Evolutionary conservation across 805 yeast species (phyloP).

Genomic region (Teunomyces barrocoloradensis): DNA sequence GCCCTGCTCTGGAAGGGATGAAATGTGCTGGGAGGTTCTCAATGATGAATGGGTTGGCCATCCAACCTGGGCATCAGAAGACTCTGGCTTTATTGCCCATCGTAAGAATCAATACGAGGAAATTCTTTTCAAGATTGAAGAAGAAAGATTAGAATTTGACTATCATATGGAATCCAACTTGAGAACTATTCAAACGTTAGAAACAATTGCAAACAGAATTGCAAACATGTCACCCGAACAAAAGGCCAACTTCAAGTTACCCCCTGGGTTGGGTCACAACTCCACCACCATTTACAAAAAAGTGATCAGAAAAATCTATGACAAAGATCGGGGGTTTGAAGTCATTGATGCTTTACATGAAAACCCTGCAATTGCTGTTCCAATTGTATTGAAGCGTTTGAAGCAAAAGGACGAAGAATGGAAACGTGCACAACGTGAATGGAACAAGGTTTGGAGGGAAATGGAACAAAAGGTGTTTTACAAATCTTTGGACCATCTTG

Average conservation of each 20-base stretch:
- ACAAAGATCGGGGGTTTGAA: conserved; percentile 91
- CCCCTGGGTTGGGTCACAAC: conserved; percentile 91
- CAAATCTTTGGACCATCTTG: conserved; percentile 92
- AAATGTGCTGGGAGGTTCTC: conserved; percentile 97
- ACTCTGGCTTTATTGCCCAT: conserved; percentile 98
- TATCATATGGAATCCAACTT: conserved; percentile 92
- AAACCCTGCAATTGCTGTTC: conserved; percentile 92
- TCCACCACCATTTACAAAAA: conserved; percentile 90
- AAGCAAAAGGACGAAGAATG: conserved; percentile 99
- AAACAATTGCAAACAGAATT: conserved; percentile 90
- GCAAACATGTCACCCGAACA: conserved; percentile 93
- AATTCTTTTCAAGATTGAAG: conserved; percentile 92
- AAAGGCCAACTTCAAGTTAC: conserved; percentile 78
- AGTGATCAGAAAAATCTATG: conserved; percentile 88
- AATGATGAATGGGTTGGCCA: conserved; percentile 99
- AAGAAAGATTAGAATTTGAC: conserved; percentile 96
- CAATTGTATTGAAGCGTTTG: conserved; percentile 84
- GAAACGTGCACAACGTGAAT: conserved; percentile 96
- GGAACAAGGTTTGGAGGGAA: conserved; percentile 99
- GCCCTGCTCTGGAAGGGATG: conserved; percentile 99
- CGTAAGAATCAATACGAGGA: conserved; percentile 98
- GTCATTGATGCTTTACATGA: conserved; percentile 95
- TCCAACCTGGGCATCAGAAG: conserved; percentile 99
- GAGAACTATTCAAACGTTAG: conserved; percentile 92
- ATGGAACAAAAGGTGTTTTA: conserved; percentile 92